Base-by-base conservation (phyloP, 2,329 filamentous ascomycete species). In the Ambrosiella beaveri region DNA sequence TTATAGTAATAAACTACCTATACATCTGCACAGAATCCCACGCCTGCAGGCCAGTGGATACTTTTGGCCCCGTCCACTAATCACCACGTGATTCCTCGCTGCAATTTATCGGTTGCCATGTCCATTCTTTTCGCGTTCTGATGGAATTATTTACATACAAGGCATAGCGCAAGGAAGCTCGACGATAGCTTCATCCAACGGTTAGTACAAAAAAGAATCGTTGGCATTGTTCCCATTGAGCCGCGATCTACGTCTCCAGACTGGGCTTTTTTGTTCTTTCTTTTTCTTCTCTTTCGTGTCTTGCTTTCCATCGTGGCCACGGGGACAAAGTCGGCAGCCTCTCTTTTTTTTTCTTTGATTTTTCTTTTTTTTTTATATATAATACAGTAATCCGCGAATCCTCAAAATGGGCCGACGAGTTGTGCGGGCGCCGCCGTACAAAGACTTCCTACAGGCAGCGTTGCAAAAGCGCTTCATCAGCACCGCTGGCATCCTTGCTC, bases 371-470 rank as follows among this genome's bases (percentile, higher is more conserved):
- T 3, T 11, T 3, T 51, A n/a, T n/a, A 15, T 49, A 13, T 11
- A 15, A 11, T 17, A 49, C 7, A 11, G 13, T 19, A 6, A 7
- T 27, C 13, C 35, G 38, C 53, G 40, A n/a, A 38, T 15, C 1
- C 9, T 47, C 40, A 57, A 47, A 38, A 61, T 61, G 59, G 53
- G 45, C 35, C 37, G 50, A 58, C 53, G 54, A 61, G 41, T 54
- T 40, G 44, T 54, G 15, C 81, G 74, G 75, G 78, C 69, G 66
- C 72, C 74, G 65, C 74, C 78, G 54, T 95, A 95, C 71, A 85
- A 88, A 75, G 88, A 95, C 73, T 94, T 94, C 69, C 74, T 96
- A 64, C 94, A 91, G 62, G 90, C 91, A 54, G 84, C 86, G 56
- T 75, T 96, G 63, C 91, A 97, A 70, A 79, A 86, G 65, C 81